These are phyloP conservation scores for Monosporascus ibericus DNA, from an alignment of 2,329 filamentous ascomycete genomes.

Conservation along the genomic window DNA sequence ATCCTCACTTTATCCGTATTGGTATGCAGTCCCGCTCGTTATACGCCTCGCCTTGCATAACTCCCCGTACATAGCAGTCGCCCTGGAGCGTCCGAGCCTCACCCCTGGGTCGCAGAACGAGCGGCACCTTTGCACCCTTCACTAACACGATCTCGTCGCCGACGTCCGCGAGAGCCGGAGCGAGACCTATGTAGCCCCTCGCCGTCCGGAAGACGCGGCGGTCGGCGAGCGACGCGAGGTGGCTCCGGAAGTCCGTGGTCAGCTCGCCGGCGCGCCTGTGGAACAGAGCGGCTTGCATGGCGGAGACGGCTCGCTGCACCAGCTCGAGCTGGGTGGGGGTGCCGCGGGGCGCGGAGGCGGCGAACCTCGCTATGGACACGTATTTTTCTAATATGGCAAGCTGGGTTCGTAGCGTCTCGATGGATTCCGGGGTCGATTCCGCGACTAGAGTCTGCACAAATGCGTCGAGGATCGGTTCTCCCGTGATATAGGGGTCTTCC, in stretches of 20 bases:
- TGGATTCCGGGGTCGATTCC: conserved; percentile 7
- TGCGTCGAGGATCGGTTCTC: conserved; percentile 11
- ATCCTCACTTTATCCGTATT: conserved; percentile 8
- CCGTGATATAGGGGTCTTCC: conserved; percentile 5
- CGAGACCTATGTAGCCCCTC: conserved; percentile 13
- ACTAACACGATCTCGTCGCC: conserved; percentile 11
- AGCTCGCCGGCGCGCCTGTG: conserved; percentile 8
- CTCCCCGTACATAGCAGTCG: conserved; percentile 13
- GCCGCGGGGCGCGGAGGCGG: conserved; percentile 2
- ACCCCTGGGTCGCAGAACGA: conserved; percentile 7
- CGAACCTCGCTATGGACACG: conserved; percentile 7
- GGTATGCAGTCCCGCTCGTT: conserved; percentile 7
- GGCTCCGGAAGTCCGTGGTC: conserved; percentile 11
- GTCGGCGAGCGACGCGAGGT: conserved; percentile 10
- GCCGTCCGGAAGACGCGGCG: conserved; percentile 9
- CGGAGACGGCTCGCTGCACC: conserved; percentile 4
- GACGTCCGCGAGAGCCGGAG: conserved; percentile 9
- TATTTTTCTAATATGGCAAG: conserved; percentile 10
- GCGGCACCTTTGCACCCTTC: conserved; percentile 11
- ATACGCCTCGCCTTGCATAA: conserved; percentile 13
- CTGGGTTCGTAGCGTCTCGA: conserved; percentile 6
- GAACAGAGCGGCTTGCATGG: conserved; percentile 8
- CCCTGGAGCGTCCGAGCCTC: conserved; percentile 11
- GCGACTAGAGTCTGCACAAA: conserved; percentile 10
- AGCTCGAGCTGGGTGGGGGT: conserved; percentile 7